Percentiles rank a stretch among this genome's conserved stretches.
Conservation (phyloP, 495 filamentous ascomycete genomes). For the Opeltia flavorubescens region DNA sequence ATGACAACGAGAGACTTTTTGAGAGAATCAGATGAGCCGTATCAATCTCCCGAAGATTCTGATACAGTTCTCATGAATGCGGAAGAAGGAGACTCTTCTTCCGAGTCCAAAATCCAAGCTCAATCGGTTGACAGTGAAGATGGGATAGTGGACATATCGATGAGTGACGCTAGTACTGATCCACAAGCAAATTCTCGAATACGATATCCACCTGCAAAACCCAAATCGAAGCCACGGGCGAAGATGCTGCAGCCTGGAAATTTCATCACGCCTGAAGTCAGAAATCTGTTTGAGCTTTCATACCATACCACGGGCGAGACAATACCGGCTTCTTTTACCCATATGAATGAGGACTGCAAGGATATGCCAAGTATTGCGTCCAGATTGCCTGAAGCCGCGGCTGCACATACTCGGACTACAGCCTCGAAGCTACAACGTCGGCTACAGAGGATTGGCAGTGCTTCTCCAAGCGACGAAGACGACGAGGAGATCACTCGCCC, state of each 20-base stretch:
- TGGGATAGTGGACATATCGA: slow-evolving; percentile 78
- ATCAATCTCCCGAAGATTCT: slow-evolving; percentile 41
- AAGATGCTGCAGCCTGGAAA: slow-evolving; percentile 32
- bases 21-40: slow-evolving; percentile 27
- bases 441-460: slow-evolving; percentile 4
- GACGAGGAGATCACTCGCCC: not conserved
- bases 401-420: not conserved
- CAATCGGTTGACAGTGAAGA: slow-evolving; percentile 78
- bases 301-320: slow-evolving; percentile 38
- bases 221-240: slow-evolving; percentile 25
- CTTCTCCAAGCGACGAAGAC: slow-evolving; percentile 24
- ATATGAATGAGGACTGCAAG: slow-evolving; percentile 36
- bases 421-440: not conserved
- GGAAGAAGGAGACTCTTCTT: slow-evolving; percentile 58
- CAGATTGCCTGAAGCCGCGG: slow-evolving; percentile 20
- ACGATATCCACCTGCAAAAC: slow-evolving; percentile 13
- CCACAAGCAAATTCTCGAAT: slow-evolving; percentile 14
- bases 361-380: slow-evolving; percentile 41
- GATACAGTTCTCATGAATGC: slow-evolving; percentile 59
- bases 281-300: slow-evolving; percentile 57
- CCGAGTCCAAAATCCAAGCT: slow-evolving; percentile 55
- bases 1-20: slow-evolving; percentile 52
- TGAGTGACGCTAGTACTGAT: slow-evolving; percentile 46
- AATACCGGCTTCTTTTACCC: slow-evolving; percentile 52
- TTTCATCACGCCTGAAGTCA: slow-evolving; percentile 39